phyloP scores from a whole-genome alignment of 2,329 filamentous ascomycete species.

The Pyrenophora graminea region DNA sequence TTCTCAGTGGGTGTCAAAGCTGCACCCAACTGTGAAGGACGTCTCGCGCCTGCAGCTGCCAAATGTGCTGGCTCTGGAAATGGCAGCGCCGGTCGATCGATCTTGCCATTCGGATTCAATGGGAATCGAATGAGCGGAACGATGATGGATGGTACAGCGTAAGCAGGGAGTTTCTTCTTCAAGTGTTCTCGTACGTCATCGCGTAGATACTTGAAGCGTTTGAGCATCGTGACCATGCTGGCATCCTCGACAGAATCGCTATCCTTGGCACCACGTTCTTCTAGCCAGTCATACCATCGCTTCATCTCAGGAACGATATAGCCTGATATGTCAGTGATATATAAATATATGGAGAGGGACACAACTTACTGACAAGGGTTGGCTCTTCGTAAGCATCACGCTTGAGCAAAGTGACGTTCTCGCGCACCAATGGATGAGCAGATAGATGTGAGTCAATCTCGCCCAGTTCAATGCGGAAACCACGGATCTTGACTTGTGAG shows the following conservation, averaged over 20 bases:
- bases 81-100: constrained; percentile 77
- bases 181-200: constrained; percentile 69
- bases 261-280: constrained; percentile 50
- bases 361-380: constrained; percentile 69
- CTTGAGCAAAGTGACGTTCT: constrained; percentile 83
- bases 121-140: constrained; percentile 74
- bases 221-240: constrained; percentile 60
- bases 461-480: constrained; percentile 91
- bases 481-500: constrained; percentile 92
- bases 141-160: constrained; percentile 75
- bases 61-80: constrained; percentile 77
- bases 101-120: constrained; percentile 68
- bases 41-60: constrained; percentile 58
- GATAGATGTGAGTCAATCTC: constrained; percentile 88
- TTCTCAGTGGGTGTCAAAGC: constrained; percentile 64
- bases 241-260: constrained; percentile 48
- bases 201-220: constrained; percentile 64
- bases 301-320: constrained; percentile 85
- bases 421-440: constrained; percentile 73
- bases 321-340: constrained; percentile 23
- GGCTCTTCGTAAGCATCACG: constrained; percentile 84
- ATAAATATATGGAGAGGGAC: not conserved
- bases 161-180: constrained; percentile 71
- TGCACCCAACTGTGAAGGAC: constrained; percentile 51
- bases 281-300: constrained; percentile 72